Evolutionary conservation across 495 filamentous ascomycete species (phyloP).

Genomic region (Thermochaetoides thermophila): DNA sequence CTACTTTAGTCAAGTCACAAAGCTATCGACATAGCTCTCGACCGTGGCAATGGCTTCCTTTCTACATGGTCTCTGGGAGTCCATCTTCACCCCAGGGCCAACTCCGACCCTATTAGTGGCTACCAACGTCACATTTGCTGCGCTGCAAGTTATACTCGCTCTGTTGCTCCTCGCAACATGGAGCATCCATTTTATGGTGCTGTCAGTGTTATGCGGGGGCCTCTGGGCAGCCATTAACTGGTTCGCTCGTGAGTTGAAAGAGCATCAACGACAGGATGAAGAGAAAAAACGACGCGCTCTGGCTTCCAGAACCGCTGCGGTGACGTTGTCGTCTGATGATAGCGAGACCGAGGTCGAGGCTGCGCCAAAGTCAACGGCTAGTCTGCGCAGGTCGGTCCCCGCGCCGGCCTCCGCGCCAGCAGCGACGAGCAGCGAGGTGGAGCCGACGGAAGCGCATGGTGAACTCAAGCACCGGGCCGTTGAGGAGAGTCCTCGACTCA

Average conservation of each 20-base stretch:
- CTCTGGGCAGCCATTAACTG: constrained; percentile 94
- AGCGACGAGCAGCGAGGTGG: constrained; percentile 17
- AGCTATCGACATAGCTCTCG: no score
- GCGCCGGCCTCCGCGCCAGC: constrained; percentile 15
- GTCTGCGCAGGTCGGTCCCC: constrained; percentile 8
- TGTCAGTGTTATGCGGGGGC: constrained; percentile 62
- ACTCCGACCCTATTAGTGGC: constrained; percentile 79
- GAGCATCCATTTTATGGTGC: constrained; percentile 73
- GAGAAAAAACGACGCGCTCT: constrained; percentile 34
- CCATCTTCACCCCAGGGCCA: constrained; percentile 81
- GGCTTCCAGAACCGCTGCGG: constrained; percentile 9
- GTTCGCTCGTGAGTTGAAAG: constrained; percentile 72
- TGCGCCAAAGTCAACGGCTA: constrained; percentile 18
- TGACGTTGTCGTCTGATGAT: constrained; percentile 16
- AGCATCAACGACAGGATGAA: constrained; percentile 48
- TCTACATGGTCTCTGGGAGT: constrained; percentile 68
- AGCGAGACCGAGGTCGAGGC: constrained; percentile 39
- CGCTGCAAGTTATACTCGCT: constrained; percentile 65
- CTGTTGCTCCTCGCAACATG: constrained; percentile 64
- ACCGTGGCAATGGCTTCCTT: constrained; percentile 57
- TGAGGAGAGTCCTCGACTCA: constrained; percentile 9
- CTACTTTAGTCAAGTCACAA: no score
- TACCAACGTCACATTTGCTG: constrained; percentile 78
- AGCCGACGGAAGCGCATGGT: constrained; percentile 21
- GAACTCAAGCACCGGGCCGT: constrained; percentile 26